Evolutionary conservation across 73 alveolate genomes (phyloP), one percentile per base, ranked within the genome.

Genomic region (Paramecium bursaria): DNA sequence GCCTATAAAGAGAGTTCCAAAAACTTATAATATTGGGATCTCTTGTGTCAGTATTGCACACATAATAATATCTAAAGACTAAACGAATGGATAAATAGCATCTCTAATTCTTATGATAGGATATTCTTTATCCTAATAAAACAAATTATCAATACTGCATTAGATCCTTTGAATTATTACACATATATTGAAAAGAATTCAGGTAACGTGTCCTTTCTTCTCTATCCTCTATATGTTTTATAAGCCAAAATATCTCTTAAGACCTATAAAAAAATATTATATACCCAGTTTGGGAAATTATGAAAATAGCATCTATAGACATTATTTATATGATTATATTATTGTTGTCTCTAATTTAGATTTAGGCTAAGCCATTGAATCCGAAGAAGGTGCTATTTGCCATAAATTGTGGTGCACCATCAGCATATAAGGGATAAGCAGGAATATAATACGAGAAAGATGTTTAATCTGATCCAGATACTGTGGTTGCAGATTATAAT

Each of bases 321-420:
- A 79, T 79, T 79, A 30, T 60, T 9, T 2, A 14, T 53, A 15
- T 15, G 9, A 21, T 21, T 4, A 2, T 1, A 27, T 21, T 3
- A 27, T 53, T 17, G 30, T 53, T 4, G 25, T 44, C 46, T 21
- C 3, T 4, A 1, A 21, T 27, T 23, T 14, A n/a, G 21, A 33
- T 60, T 9, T 10, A 31, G 39, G 22, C 52, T 5, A 79, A 73
- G 48, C 85, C 89, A 15, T 57, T 87, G 3, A 76, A 75, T 42
- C 90, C 92, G 9, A 73, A 85, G 26, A 74, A 75, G 60, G 92
- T 87, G 17, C 17, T 75, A 15, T 67, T 53, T 76, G 92, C 92
- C n/a, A 51, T 87, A 4, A 87, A 87, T 54, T 79, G 90, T 39
- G 92, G 92, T 39, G 88, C 90, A 0, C 90, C 82, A 23, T 50